phyloP scores from a whole-genome alignment of 345 rosid species.

The Acer yangbiense region DNA sequence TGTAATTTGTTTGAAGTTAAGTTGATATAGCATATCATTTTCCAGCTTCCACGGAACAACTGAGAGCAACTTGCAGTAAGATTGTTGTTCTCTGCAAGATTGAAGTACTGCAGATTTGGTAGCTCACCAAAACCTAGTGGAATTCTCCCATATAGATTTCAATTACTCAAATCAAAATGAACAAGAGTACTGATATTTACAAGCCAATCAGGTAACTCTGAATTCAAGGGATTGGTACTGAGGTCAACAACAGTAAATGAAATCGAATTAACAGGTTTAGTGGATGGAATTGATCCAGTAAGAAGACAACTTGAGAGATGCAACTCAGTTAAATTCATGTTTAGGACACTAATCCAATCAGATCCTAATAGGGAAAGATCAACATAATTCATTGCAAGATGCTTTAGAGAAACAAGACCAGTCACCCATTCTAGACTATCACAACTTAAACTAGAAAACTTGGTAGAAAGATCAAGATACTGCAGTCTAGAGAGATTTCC shows the following conservation, averaged over 20 bases:
- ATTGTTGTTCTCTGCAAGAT: constrained; percentile 31
- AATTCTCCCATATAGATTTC: constrained; percentile 37
- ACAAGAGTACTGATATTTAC: constrained; percentile 37
- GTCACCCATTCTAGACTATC: constrained; percentile 37
- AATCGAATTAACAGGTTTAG: constrained; percentile 31
- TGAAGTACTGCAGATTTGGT: constrained; percentile 32
- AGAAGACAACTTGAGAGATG: constrained; percentile 33
- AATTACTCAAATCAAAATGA: constrained; percentile 17
- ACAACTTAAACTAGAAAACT: constrained; percentile 16
- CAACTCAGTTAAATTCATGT: constrained; percentile 28
- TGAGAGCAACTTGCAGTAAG: constrained; percentile 45
- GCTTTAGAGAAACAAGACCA: constrained; percentile 38
- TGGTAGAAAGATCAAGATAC: constrained; percentile 41
- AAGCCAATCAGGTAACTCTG: constrained; percentile 39
- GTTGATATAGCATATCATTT: constrained; percentile 32
- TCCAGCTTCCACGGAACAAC: constrained; percentile 41
- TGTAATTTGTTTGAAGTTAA: constrained; percentile 35
- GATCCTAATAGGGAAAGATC: constrained; percentile 29
- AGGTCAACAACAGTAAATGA: constrained; percentile 37
- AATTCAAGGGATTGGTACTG: constrained; percentile 28
- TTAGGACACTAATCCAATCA: constrained; percentile 15
- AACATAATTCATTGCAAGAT: constrained; percentile 25
- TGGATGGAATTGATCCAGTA: constrained; percentile 23
- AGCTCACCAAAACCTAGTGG: constrained; percentile 41
- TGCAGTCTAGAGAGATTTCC: constrained; percentile 42